Percentiles rank a stretch among this genome's conserved stretches.
These are phyloP conservation scores for Drechmeria coniospora DNA, from an alignment of 2,329 filamentous ascomycete genomes.

Conservation along the genomic window DNA sequence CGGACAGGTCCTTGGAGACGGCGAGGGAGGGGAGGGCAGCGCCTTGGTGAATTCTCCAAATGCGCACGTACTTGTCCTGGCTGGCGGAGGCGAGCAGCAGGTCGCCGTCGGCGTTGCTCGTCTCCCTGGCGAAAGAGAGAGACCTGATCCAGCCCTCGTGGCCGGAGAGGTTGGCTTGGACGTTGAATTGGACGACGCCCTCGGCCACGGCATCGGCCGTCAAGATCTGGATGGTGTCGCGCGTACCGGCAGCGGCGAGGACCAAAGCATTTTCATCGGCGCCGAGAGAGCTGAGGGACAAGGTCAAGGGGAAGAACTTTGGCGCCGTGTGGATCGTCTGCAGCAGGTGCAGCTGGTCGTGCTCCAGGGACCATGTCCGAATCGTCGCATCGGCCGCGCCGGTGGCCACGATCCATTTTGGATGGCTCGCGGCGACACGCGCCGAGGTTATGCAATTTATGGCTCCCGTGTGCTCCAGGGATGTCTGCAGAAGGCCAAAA, in stretches of 20 bases:
- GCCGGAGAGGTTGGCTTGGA: slow-evolving; percentile 65
- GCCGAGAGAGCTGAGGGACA: slow-evolving; percentile 52
- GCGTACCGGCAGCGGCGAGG: slow-evolving; percentile 77
- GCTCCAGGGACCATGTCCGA: slow-evolving; percentile 51
- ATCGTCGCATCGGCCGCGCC: slow-evolving; percentile 68
- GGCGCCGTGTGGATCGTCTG: slow-evolving; percentile 61
- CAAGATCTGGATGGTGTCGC: slow-evolving; percentile 67
- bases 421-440: slow-evolving; percentile 10
- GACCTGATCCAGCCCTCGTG: slow-evolving; percentile 94
- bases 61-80: slow-evolving; percentile 90
- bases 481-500: slow-evolving; percentile 33
- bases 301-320: slow-evolving; percentile 65
- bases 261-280: slow-evolving; percentile 37
- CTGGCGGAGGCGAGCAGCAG: slow-evolving; percentile 81
- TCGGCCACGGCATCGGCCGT: slow-evolving; percentile 31
- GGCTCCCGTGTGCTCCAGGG: slow-evolving; percentile 51
- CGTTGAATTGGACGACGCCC: slow-evolving; percentile 41
- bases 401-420: slow-evolving; percentile 47
- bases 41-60: slow-evolving; percentile 75
- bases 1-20: slow-evolving; percentile 35
- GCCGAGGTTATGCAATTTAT: slow-evolving; percentile 52
- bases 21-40: slow-evolving; percentile 44
- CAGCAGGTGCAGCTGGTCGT: slow-evolving; percentile 33
- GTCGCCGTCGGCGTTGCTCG: slow-evolving; percentile 39
- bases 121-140: slow-evolving; percentile 60